Base-by-base conservation (phyloP, 83 land plant species). In the Larix sibirica region DNA sequence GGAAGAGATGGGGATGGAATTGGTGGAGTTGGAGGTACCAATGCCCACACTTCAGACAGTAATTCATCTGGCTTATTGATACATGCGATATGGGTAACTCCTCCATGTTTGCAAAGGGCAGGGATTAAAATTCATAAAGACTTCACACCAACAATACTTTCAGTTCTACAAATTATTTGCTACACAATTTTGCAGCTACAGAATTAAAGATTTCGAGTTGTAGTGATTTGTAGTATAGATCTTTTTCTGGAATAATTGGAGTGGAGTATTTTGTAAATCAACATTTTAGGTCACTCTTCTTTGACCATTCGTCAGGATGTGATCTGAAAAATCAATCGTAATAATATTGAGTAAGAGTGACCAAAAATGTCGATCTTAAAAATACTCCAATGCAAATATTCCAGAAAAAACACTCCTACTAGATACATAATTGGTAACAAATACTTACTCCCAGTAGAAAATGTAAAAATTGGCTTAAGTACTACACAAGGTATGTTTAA, bases 401-500 rank as follows among this genome's bases (percentile, higher is more conserved):
- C 70, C 31, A 23, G 70, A 23, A 67, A 28, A 67, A 23, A 3
- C 70, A 67, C 2, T 23, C 31, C 31, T 28, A 67, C 31, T 67
- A 31, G 61, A 4, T 14, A 78, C 80, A 81, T 33, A 16, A 28
- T 33, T 47, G 58, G 21, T 77, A 28, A 80, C 40, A 50, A 63
- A 58, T 85, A 81, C 81, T 79, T n/a, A 82, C 86, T 78, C 80
- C 91, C 88, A 84, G 65, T 68, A 54, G 95, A 88, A 80, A 90
- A 96, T 33, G 79, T 81, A 85, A 92, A 90, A 33, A 96, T 81
- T 20, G 96, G 93, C 62, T 79, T 67, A 87, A 96, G 82, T 47
- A 90, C 92, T 24, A 93, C 93, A 83, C 85, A 89, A 31, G 99
- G 97, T 63, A 96, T 92, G 89, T 96, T 95, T 90, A 96, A 96